Percentiles rank a stretch among this genome's conserved stretches.
phyloP scores from a whole-genome alignment of 352 stramenopile species.

The Phytophthora crassamura region DNA sequence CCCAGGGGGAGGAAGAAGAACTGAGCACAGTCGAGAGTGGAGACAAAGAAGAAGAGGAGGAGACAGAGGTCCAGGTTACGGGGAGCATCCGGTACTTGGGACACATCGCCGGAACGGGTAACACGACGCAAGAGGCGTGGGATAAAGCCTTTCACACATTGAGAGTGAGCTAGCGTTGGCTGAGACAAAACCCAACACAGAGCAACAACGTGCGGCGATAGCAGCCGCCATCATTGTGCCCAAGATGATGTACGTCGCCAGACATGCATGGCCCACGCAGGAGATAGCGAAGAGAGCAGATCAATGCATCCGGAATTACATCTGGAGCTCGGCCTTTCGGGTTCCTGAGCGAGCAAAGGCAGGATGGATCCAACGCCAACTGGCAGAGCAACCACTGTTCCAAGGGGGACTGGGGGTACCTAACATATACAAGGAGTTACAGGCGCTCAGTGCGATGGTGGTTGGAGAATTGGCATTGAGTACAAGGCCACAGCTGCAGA shows the following conservation, averaged over 20 bases:
- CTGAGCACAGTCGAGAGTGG: no score
- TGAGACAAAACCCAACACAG: not conserved
- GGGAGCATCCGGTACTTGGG: not conserved
- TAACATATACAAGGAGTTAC: constrained; percentile 1
- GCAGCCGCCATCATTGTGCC: constrained; percentile 9
- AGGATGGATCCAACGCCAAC: not conserved
- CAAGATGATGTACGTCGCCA: constrained; percentile 1
- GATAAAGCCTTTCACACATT: not conserved
- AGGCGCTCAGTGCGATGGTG: not conserved
- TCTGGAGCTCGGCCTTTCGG: not conserved
- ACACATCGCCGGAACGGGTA: not conserved
- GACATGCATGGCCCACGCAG: constrained; percentile 8
- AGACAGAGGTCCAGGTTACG: not conserved
- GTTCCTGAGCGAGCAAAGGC: not conserved
- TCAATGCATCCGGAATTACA: not conserved
- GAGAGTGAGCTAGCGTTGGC: not conserved
- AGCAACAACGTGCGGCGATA: not conserved
- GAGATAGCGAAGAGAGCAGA: not conserved
- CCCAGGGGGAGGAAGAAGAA: no score
- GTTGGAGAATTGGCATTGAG: not conserved
- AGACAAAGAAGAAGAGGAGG: not conserved
- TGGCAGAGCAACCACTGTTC: not conserved
- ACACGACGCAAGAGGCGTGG: not conserved
- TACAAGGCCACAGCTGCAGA: no score
- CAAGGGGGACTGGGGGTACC: not conserved